phyloP scores from a whole-genome alignment of 495 filamentous ascomycete genomes.

The Xylaria venustula region DNA sequence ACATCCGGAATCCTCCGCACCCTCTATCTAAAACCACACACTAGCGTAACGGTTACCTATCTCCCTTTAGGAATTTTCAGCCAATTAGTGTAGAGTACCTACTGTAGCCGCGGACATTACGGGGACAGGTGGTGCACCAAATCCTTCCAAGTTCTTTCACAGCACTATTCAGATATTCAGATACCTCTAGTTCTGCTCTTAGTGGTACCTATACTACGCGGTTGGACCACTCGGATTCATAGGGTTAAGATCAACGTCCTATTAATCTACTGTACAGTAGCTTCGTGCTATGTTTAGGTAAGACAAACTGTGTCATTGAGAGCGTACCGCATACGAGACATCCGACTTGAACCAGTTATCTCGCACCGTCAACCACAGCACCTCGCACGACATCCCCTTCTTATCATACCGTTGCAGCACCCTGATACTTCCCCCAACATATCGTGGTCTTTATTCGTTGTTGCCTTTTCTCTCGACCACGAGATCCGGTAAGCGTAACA shows the following conservation, averaged over 20 bases:
- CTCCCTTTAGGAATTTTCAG: too few species aligned
- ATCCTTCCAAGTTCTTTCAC: too few species aligned
- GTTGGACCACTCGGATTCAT: neutral
- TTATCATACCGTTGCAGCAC: conserved; percentile 4
- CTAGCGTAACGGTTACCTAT: too few species aligned
- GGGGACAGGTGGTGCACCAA: too few species aligned
- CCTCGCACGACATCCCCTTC: neutral
- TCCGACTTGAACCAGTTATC: neutral
- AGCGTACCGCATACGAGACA: too few species aligned
- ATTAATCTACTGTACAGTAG: neutral
- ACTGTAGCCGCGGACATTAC: too few species aligned
- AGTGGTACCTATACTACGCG: neutral
- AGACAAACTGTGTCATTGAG: too few species aligned
- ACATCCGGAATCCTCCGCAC: too few species aligned
- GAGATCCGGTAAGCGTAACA: neutral
- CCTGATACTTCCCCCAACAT: neutral
- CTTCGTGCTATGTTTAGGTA: neutral
- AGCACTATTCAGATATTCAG: too few species aligned
- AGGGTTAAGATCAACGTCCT: neutral
- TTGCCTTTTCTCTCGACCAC: neutral
- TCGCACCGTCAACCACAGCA: neutral
- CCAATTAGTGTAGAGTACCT: too few species aligned
- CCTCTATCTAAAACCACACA: too few species aligned
- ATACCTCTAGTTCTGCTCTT: too few species aligned
- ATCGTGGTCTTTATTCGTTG: neutral